A percentile compares a stretch with the other conserved stretches of the same genome.
phyloP scores from a whole-genome alignment of 2,329 filamentous ascomycete species.

The Penicillium sp. region DNA sequence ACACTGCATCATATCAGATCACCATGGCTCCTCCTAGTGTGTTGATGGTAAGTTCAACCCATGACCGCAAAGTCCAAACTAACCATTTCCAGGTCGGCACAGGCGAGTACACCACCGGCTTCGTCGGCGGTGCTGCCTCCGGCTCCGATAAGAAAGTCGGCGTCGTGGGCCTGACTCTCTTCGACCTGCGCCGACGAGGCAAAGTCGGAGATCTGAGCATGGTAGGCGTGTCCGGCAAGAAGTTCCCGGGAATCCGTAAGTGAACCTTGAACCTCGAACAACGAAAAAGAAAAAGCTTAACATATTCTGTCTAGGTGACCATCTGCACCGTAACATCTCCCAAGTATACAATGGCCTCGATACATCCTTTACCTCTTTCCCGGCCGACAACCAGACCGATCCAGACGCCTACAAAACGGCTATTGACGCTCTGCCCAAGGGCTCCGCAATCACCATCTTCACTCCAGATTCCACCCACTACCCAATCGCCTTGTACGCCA shows the following conservation, averaged over 20 bases:
- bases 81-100: slow-evolving; percentile 62
- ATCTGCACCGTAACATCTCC: slow-evolving; percentile 80
- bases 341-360: slow-evolving; percentile 85
- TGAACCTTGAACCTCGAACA: no score
- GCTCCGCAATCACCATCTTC: slow-evolving; percentile 92
- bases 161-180: slow-evolving; percentile 82
- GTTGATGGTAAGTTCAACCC: slow-evolving; percentile 33
- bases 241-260: slow-evolving; percentile 85
- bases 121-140: slow-evolving; percentile 75
- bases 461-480: slow-evolving; percentile 90
- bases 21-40: slow-evolving; percentile 3
- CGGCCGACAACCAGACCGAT: slow-evolving; percentile 64
- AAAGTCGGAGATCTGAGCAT: slow-evolving; percentile 83
- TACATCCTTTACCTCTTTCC: slow-evolving; percentile 77
- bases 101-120: slow-evolving; percentile 94
- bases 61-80: slow-evolving; percentile 52
- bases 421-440: slow-evolving; percentile 73
- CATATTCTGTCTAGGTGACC: slow-evolving; percentile 54
- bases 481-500: slow-evolving; percentile 86
- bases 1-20: neutral
- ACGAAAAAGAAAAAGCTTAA: slow-evolving; percentile 8
- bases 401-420: slow-evolving; percentile 80
- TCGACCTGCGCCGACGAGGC: slow-evolving; percentile 79
- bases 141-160: slow-evolving; percentile 94
- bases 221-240: slow-evolving; percentile 82